Base-by-base conservation (phyloP, 352 stramenopile genomes). In the Globisporangium irregulare region DNA sequence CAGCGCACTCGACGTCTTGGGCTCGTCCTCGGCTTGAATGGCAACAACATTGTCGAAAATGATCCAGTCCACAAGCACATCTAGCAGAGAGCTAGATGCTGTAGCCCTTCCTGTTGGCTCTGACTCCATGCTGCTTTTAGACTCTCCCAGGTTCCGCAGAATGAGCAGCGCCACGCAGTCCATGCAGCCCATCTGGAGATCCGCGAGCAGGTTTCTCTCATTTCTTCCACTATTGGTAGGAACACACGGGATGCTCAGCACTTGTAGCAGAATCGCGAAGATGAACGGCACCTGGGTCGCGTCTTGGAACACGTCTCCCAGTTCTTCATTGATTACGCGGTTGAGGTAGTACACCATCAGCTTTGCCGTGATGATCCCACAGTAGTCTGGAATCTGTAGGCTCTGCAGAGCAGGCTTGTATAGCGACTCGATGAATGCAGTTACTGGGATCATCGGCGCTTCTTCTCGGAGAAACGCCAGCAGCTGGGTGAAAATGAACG, bases 261-360 rank as follows among this genome's bases (percentile, higher is more conserved):
- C 72, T n/a, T 79, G 75, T 20, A 89, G 34, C 41, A 93, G 61
- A 25, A 89, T 25, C 2, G 53, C 61, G 34, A 85, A 34, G 41
- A 67, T 51, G 71, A 64, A 69, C n/a, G 73, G 72, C 20, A 72
- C 67, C 8, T 70, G 67, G 8, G 65, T 61, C 9, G 18, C 48
- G 51, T 81, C 64, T 62, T 70, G 64, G 66, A 62, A 69, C 12
- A 66, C 58, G 6, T 24, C 18, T 9, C 76, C n/a, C 1, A 56
- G 38, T 18, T 86, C 75, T 29, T 84, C 80, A 12, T 73, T 77
- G 66, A 91, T 75, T n/a, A 86, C 62, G 3, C 81, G 81, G 50
- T 93, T 93, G 43, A 93, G 71, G 51, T 90, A 93, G 62, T 91
- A 93, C 27, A 93, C 74, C 69, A 91, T 86, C 29, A 93, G 63